Base-by-base conservation (phyloP, 176 grass and related monocot species). In the Oryza meridionalis region DNA sequence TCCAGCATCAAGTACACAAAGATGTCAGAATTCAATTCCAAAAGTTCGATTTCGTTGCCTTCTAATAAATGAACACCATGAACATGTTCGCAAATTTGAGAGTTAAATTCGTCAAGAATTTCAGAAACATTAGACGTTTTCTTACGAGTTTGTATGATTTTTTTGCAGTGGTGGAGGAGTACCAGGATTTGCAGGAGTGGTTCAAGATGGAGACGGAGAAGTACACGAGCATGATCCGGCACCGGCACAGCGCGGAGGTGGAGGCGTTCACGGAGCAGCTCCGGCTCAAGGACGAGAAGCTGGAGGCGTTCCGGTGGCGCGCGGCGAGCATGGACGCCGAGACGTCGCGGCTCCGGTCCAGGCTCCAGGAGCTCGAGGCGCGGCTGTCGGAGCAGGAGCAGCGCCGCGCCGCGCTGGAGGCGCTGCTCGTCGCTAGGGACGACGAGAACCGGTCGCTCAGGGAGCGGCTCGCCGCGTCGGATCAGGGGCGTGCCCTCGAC, bases 241-340 rank as follows among this genome's bases (percentile, higher is more conserved):
- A 94, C 42, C 88, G 85, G 69, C 95, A 94, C 72, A 14, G 12
- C 19, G 75, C 88, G 33, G 95, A 94, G 85, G 70, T 97, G 63
- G 95, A 97, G 74, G 95, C 95, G 51, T 97, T 97, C 78, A 90
- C 84, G 49, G 95, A 97, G 80, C 95, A 97, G 73, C 81, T 97
- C 61, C 85, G 86, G 33, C 72, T 89, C 59, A 94, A 91, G 81
- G 95, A 94, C 76, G 95, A 91, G 85, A 93, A 90, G 84, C 86
- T 94, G 2, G 92, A 97, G 84, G 82, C 76, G 40, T 81, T 88
- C 58, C 88, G 81, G 65, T 90, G 95, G 88, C 86, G 84, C 11
- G 65, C 88, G 32, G 81, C 91, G 35, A 92, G 84, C 81, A 94
- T 75, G 70, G 88, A 93, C 73, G 43, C 85, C 1, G 92, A 94